Percentiles rank a stretch among this genome's conserved stretches.
phyloP scores from a whole-genome alignment of 2,329 filamentous ascomycete species.

The Fusarium keratoplasticum region DNA sequence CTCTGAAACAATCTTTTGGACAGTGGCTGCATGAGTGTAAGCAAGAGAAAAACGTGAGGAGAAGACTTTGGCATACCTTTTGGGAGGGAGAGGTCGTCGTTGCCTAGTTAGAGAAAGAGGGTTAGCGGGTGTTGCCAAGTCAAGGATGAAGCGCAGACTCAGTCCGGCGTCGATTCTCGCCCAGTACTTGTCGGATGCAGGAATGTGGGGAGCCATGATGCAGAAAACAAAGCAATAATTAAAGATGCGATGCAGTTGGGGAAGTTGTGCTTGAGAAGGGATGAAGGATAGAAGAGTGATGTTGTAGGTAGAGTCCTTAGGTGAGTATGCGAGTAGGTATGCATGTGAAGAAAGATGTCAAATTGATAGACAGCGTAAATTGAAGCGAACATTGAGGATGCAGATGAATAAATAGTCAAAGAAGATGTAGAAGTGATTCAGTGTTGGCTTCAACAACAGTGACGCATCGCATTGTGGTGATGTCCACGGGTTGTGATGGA shows the following conservation, averaged over 20 bases:
- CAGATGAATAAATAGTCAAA: constrained; percentile 6
- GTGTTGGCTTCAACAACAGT: not conserved
- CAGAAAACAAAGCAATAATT: not conserved
- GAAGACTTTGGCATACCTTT: constrained; percentile 63
- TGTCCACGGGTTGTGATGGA: constrained; percentile 9
- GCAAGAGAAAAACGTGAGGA: constrained; percentile 2
- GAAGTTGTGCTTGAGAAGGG: not conserved
- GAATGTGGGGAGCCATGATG: constrained; percentile 26
- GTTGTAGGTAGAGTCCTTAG: not conserved
- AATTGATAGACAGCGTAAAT: not conserved
- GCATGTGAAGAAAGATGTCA: not conserved
- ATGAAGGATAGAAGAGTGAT: constrained; percentile 23
- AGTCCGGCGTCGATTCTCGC: constrained; percentile 35
- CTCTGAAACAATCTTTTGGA: constrained; percentile 91
- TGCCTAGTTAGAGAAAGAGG: constrained; percentile 56
- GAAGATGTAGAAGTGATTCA: not conserved
- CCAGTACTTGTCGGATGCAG: constrained; percentile 47
- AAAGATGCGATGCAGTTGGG: not conserved
- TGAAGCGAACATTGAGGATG: not conserved
- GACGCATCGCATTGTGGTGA: constrained; percentile 25
- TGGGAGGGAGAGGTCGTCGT: constrained; percentile 72
- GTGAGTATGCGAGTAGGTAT: not conserved
- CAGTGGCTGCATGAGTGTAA: constrained; percentile 65
- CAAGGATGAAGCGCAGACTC: constrained; percentile 25
- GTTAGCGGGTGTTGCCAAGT: constrained; percentile 46